phyloP scores from a whole-genome alignment of 2,329 filamentous ascomycete species.

The Teratosphaeria zuluensis region DNA sequence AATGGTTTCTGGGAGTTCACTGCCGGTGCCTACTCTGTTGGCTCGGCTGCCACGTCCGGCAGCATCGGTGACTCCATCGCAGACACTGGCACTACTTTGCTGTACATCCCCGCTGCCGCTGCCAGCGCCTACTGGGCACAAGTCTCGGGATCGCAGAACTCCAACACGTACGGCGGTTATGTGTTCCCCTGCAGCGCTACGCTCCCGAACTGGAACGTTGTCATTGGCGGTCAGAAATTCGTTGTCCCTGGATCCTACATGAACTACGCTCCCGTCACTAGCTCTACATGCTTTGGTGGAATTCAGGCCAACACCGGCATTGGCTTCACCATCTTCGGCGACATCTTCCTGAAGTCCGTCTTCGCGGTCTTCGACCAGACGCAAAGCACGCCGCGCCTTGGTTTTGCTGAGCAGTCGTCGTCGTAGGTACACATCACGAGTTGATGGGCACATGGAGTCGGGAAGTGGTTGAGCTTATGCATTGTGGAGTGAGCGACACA shows the following conservation, averaged over 20 bases:
- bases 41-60: slow-evolving; percentile 31
- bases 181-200: slow-evolving; percentile 42
- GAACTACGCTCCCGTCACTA: slow-evolving; percentile 42
- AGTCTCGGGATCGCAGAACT: slow-evolving; percentile 44
- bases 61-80: slow-evolving; percentile 50
- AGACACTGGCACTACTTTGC: slow-evolving; percentile 61
- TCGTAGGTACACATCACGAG: not conserved
- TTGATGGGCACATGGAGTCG: not conserved
- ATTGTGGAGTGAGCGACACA: not conserved
- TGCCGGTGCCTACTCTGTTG: slow-evolving; percentile 47
- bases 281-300: slow-evolving; percentile 58
- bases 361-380: slow-evolving; percentile 61
- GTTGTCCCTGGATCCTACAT: slow-evolving; percentile 45
- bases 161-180: slow-evolving; percentile 44
- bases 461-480: not conserved
- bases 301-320: slow-evolving; percentile 56
- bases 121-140: slow-evolving; percentile 51
- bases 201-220: slow-evolving; percentile 45
- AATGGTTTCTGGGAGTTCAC: slow-evolving; percentile 57
- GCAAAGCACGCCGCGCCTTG: slow-evolving; percentile 29
- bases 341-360: slow-evolving; percentile 62
- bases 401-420: slow-evolving; percentile 33
- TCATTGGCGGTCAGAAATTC: slow-evolving; percentile 41
- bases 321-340: slow-evolving; percentile 61
- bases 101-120: slow-evolving; percentile 47